A percentile compares a stretch with the other conserved stretches of the same genome.
Conservation (phyloP, 768 basidiomycete genomes). For the Rossbeevera mucosa region DNA sequence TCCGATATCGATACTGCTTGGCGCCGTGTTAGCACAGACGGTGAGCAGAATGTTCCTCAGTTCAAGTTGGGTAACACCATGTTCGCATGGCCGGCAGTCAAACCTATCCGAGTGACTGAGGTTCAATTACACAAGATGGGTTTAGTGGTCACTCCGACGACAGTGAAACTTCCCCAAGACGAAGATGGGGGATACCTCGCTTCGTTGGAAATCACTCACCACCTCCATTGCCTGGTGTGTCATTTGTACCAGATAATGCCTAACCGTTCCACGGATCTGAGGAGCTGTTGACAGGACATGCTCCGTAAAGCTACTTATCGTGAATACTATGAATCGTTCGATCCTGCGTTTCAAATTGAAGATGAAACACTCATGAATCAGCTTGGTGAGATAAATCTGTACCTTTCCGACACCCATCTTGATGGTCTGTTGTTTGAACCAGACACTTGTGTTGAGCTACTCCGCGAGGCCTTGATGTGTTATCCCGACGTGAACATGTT, state of each 20-base stretch:
- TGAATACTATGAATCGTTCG: background rate
- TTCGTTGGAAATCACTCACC: constrained; percentile 6
- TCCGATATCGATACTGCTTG: constrained; percentile 12
- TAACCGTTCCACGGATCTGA: background rate
- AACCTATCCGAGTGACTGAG: background rate
- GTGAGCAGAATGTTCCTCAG: background rate
- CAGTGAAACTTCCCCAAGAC: constrained; percentile 1
- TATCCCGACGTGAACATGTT: constrained; percentile 8
- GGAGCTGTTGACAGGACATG: background rate
- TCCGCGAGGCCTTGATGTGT: constrained; percentile 11
- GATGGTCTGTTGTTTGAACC: background rate
- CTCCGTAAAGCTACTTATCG: constrained; percentile 6
- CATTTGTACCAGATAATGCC: background rate
- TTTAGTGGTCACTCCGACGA: background rate
- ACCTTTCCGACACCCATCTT: too few relatives aligned
- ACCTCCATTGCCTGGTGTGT: constrained; percentile 8
- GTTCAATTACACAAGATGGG: constrained; percentile 1
- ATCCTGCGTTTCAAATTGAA: constrained; percentile 1
- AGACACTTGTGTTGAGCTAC: constrained; percentile 7
- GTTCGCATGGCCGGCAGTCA: background rate
- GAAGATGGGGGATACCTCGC: constrained; percentile 7
- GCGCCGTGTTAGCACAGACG: constrained; percentile 1
- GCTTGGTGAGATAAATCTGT: background rate
- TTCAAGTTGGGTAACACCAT: background rate
- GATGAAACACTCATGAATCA: background rate